These are phyloP conservation scores for Cryptosporidium sp. DNA, from an alignment of 169 alveolate species.

Conservation along the genomic window DNA sequence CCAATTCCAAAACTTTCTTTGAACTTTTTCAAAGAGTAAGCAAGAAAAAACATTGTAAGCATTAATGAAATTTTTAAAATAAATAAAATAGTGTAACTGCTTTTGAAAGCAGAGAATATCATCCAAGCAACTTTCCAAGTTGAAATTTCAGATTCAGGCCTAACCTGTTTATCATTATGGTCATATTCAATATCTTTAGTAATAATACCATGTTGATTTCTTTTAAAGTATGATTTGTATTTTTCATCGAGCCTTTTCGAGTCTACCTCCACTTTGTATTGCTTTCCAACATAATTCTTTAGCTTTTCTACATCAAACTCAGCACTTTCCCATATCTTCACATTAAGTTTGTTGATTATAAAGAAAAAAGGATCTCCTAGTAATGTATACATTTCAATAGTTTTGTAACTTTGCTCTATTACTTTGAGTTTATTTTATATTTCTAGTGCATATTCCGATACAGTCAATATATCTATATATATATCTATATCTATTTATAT, in stretches of 20 bases:
- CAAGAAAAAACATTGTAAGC: constrained; percentile 11
- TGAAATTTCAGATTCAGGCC: not conserved
- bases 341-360: constrained; percentile 44
- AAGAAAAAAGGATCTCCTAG: constrained; percentile 55
- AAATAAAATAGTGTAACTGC: constrained; percentile 21
- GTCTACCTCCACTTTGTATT: constrained; percentile 37
- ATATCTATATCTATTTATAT: not conserved
- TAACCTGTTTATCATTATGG: not conserved
- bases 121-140: not conserved
- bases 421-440: not conserved
- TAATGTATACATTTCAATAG: constrained; percentile 16
- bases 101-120: constrained; percentile 25
- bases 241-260: constrained; percentile 16
- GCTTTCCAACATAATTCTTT: constrained; percentile 3
- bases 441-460: not conserved
- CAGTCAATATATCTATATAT: not conserved
- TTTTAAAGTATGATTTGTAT: not conserved
- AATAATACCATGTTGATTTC: not conserved
- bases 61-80: constrained; percentile 12
- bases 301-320: not conserved
- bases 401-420: not conserved
- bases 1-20: constrained; percentile 29
- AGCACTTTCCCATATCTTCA: constrained; percentile 22
- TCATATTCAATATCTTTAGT: not conserved
- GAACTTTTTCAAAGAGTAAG: constrained; percentile 34